phyloP scores from a whole-genome alignment of 352 stramenopile genomes.

The Phytopythium ostracodes region DNA sequence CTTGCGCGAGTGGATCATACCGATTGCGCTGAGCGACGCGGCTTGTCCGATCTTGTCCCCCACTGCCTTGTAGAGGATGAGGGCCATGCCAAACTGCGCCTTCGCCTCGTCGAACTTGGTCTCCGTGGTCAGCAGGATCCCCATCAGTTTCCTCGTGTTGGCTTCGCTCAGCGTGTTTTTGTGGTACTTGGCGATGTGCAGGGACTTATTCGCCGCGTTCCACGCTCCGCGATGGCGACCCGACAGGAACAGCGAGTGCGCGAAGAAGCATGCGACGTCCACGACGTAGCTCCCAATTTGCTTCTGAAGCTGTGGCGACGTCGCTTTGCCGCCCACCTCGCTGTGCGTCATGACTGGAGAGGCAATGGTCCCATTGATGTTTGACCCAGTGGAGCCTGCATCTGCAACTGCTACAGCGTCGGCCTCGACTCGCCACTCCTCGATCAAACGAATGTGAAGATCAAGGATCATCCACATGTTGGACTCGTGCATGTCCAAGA shows the following conservation, averaged over 20 bases:
- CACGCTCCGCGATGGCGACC: slow-evolving; percentile 66
- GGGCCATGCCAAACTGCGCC: slow-evolving; percentile 64
- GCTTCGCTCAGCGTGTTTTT: slow-evolving; percentile 63
- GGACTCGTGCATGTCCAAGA: slow-evolving; percentile 74
- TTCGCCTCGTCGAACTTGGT: slow-evolving; percentile 84
- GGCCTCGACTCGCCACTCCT: slow-evolving; percentile 43
- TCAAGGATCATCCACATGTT: slow-evolving; percentile 83
- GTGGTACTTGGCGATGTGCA: slow-evolving; percentile 75
- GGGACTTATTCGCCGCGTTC: slow-evolving; percentile 65
- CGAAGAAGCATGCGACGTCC: slow-evolving; percentile 71
- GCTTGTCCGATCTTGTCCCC: slow-evolving; percentile 77
- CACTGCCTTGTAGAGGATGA: slow-evolving; percentile 73
- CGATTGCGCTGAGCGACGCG: slow-evolving; percentile 67
- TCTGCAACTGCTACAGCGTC: slow-evolving; percentile 2
- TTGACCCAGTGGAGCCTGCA: neutral
- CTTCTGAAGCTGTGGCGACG: slow-evolving; percentile 25
- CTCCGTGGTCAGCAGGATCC: slow-evolving; percentile 71
- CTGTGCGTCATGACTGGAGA: slow-evolving; percentile 4
- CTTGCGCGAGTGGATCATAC: slow-evolving; percentile 79
- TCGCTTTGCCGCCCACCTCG: neutral
- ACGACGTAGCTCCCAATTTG: slow-evolving; percentile 53
- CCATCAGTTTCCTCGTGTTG: slow-evolving; percentile 77
- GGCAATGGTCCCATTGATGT: neutral
- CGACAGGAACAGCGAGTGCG: slow-evolving; percentile 68
- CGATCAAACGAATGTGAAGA: slow-evolving; percentile 65